phyloP scores from a whole-genome alignment of 208 protist species.

The Herpetomonas muscarum region DNA sequence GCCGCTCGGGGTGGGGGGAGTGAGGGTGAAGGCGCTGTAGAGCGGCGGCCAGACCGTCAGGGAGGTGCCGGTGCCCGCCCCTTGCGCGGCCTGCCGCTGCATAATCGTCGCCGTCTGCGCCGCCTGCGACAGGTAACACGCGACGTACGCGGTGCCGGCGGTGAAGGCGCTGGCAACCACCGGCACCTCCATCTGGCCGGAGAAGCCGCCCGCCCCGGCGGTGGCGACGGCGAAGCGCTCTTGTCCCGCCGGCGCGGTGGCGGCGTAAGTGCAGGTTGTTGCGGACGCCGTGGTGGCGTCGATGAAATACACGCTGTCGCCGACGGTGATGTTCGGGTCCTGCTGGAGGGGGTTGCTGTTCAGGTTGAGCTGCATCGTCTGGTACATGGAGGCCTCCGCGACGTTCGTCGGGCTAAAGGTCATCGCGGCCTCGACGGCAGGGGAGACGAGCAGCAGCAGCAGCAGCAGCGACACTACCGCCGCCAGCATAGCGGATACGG shows the following conservation, averaged over 20 bases:
- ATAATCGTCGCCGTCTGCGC: conserved; percentile 30
- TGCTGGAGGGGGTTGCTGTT: conserved; percentile 45
- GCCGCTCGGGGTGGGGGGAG: conserved; percentile 26
- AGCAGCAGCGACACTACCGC: neutral
- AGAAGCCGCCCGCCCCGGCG: conserved; percentile 28
- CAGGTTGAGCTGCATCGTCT: conserved; percentile 58
- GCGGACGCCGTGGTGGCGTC: conserved; percentile 3
- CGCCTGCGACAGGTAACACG: conserved; percentile 63
- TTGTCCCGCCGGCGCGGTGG: conserved; percentile 15
- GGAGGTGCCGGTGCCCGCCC: conserved; percentile 7
- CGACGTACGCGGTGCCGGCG: conserved; percentile 42
- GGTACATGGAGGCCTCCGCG: conserved; percentile 75
- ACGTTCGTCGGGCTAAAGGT: conserved; percentile 65
- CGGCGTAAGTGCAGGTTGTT: conserved; percentile 13
- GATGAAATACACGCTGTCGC: conserved; percentile 71
- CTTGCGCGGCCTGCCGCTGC: conserved; percentile 12
- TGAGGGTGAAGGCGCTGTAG: conserved; percentile 58
- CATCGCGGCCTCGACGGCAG: conserved; percentile 35
- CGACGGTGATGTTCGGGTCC: conserved; percentile 49
- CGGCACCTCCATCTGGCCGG: conserved; percentile 27
- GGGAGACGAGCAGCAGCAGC: conserved; percentile 4
- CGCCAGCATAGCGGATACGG: no score
- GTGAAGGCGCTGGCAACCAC: conserved; percentile 47
- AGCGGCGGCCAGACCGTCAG: conserved; percentile 61
- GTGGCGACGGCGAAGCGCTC: conserved; percentile 38